Evolutionary conservation across 2,329 filamentous ascomycete species (phyloP).

Genomic region (Sporothrix globosa): DNA sequence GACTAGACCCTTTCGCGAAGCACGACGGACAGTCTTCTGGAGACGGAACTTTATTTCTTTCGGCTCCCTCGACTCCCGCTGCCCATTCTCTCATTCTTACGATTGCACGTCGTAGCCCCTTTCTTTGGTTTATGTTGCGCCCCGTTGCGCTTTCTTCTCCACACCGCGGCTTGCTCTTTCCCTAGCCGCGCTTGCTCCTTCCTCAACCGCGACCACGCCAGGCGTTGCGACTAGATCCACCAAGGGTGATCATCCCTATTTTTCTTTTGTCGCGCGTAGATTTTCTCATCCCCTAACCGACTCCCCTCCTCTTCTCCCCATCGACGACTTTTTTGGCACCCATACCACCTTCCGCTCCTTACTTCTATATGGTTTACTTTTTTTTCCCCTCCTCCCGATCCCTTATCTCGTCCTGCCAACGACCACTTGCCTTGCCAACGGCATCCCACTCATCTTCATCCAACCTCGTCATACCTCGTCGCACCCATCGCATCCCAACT

Average conservation of each 20-base stretch:
- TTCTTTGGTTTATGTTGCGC: not conserved
- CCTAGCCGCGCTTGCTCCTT: constrained; percentile 17
- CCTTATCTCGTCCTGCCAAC: constrained; percentile 17
- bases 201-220: constrained; percentile 14
- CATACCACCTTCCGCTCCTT: constrained; percentile 18
- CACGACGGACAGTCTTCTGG: not conserved
- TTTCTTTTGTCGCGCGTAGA: constrained; percentile 17
- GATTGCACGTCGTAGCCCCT: not conserved
- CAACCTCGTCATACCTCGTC: not conserved
- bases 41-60: constrained; percentile 2
- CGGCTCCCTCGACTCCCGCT: not conserved
- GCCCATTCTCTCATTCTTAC: not conserved
- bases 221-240: constrained; percentile 26
- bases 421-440: constrained; percentile 15
- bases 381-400: constrained; percentile 10
- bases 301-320: constrained; percentile 5
- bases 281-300: constrained; percentile 19
- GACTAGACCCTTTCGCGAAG: constrained; percentile 11
- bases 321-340: constrained; percentile 13
- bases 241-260: constrained; percentile 22
- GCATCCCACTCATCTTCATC: not conserved
- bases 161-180: constrained; percentile 15
- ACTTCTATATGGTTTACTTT: not conserved
- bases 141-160: not conserved
- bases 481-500: constrained; percentile 1